Base-by-base conservation (phyloP, 805 yeast genomes). In the Barnettozyma californica region DNA sequence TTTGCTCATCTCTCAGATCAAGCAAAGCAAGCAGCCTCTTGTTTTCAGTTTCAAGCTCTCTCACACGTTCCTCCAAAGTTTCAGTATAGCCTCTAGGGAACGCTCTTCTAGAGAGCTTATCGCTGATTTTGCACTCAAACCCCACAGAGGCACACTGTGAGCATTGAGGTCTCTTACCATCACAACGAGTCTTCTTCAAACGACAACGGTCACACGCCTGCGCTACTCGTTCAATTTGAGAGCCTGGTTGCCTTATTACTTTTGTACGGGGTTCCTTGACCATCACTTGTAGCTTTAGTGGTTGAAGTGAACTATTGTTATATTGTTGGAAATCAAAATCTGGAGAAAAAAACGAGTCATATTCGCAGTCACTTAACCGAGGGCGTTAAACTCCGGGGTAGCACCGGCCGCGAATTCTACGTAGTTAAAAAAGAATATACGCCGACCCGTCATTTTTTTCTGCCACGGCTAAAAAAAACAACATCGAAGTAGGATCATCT, bases 71-170 rank as follows among this genome's bases (percentile, higher is more conserved):
- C 62, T 90, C 97, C 46, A 90, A 65, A 2, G 90, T 83, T 66
- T 90, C 97, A 0, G 97, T 90, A 59, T 90, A 90, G 0, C 97
- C 97, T 62, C 95, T 75, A 0, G 97, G 97, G 59, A 84, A 90
- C 0, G 96, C 92, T 53, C 91, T 73, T 49, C 97, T 75, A 1
- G 91, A 78, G n/a, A 90, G 71, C 56, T 84, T 84, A 62, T 90
- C 96, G 16, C 91, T 82, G n/a, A 88, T 85, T 48, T 84, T 84
- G 65, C 97, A 90, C 53, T 87, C 92, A 49, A 90, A 76, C 3
- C 96, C 97, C 4, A 87, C 94, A 7, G 81, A 75, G 11, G 80
- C 82, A 70, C 97, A 90, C 51, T 86, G 84, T 0, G 92, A 78
- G 63, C 97, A 90, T 55, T 77, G 80, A 4, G 85, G 85, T 26